phyloP scores from a whole-genome alignment of 1,139 yeast genomes.

The Candida dubliniensis region DNA sequence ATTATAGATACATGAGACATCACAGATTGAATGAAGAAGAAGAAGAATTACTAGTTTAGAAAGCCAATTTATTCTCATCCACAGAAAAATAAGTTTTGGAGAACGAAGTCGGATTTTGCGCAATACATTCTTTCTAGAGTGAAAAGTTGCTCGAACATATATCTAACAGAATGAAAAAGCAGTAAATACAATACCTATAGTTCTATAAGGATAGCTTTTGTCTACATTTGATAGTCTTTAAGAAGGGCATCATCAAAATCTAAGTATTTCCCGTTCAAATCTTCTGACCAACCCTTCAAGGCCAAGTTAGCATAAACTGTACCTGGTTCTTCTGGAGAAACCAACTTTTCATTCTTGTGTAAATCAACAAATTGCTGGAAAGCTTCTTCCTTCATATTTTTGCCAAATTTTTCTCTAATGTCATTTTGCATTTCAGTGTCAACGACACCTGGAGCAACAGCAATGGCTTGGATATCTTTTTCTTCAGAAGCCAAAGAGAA shows the following conservation, averaged over 20 bases:
- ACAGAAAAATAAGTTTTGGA: neutral
- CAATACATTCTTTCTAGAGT: too few species aligned
- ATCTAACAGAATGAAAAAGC: too few species aligned
- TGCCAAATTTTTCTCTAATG: conserved; percentile 61
- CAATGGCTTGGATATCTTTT: conserved; percentile 53
- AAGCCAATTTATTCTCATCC: too few species aligned
- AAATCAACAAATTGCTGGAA: conserved; percentile 61
- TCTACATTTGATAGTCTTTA: conserved; percentile 7
- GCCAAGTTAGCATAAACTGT: conserved; percentile 65
- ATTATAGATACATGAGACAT: conserved; percentile 4
- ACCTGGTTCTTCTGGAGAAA: conserved; percentile 72
- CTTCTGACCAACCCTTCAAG: conserved; percentile 51
- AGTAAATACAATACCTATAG: too few species aligned
- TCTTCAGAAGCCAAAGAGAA: conserved; percentile 68
- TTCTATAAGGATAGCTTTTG: too few species aligned
- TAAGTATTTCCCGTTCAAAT: conserved; percentile 62
- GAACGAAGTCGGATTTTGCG: too few species aligned
- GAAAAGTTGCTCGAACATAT: too few species aligned
- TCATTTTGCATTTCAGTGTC: conserved; percentile 82
- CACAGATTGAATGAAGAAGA: neutral
- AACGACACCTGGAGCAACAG: conserved; percentile 93
- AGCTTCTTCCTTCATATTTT: conserved; percentile 56
- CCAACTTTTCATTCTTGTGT: conserved; percentile 52
- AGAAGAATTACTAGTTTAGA: neutral
- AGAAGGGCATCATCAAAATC: conserved; percentile 53